Evolutionary conservation across 768 basidiomycete genomes (phyloP).

Genomic region (Kwoniella bestiolae): DNA sequence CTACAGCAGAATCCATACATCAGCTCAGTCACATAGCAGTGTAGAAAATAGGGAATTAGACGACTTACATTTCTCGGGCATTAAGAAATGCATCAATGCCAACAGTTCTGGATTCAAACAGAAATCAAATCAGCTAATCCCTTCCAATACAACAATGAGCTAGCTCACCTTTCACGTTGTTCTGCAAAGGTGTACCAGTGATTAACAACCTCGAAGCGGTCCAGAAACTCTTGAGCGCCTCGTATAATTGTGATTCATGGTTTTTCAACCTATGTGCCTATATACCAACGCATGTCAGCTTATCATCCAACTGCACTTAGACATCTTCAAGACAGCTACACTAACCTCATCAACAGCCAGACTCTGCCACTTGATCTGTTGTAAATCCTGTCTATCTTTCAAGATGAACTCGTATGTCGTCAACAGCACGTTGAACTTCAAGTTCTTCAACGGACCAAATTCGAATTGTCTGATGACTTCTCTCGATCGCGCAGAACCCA

Average conservation of each 20-base stretch:
- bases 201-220: slow-evolving; percentile 93
- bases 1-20: slow-evolving; percentile 63
- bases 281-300: background rate
- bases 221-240: slow-evolving; percentile 85
- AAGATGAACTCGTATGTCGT: slow-evolving; percentile 97
- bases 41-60: background rate
- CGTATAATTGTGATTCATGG: slow-evolving; percentile 94
- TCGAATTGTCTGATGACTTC: slow-evolving; percentile 91
- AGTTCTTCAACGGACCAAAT: slow-evolving; percentile 81
- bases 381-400: slow-evolving; percentile 84
- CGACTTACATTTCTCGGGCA: slow-evolving; percentile 90
- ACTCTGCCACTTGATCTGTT: slow-evolving; percentile 95
- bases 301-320: slow-evolving; percentile 22
- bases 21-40: background rate
- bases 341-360: slow-evolving; percentile 92
- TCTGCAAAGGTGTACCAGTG: slow-evolving; percentile 96
- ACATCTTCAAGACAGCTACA: slow-evolving; percentile 42
- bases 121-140: too few relatives aligned
- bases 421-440: slow-evolving; percentile 95
- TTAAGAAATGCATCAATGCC: slow-evolving; percentile 98
- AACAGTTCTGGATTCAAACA: slow-evolving; percentile 89
- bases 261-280: slow-evolving; percentile 98
- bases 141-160: slow-evolving; percentile 1
- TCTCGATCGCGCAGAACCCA: slow-evolving; percentile 82
- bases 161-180: slow-evolving; percentile 90